Evolutionary conservation across 352 stramenopile species (phyloP).

Genomic region (Globisporangium uncinulatum): DNA sequence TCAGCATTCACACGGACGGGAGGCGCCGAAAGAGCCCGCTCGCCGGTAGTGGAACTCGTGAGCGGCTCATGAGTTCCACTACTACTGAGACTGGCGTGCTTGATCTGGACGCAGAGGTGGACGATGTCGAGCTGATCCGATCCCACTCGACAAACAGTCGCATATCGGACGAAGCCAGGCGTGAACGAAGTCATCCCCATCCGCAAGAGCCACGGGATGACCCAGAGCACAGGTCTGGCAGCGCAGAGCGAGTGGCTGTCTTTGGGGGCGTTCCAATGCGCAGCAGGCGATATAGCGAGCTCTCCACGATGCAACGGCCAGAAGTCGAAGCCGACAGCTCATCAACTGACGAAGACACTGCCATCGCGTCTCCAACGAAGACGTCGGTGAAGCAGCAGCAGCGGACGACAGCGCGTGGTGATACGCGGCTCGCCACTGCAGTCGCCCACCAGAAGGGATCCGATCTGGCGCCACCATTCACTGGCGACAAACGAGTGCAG

Average conservation of each 20-base stretch:
- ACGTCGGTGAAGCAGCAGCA: neutral
- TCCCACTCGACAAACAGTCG: constrained; percentile 9
- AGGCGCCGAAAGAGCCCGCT: too few species aligned
- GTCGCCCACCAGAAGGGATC: too few species aligned
- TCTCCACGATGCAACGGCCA: neutral
- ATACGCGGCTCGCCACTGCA: too few species aligned
- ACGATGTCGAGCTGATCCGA: neutral
- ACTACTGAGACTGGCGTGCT: too few species aligned
- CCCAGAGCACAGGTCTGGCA: neutral
- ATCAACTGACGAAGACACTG: constrained; percentile 1
- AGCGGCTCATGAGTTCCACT: too few species aligned
- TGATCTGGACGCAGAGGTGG: constrained; percentile 1
- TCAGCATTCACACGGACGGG: too few species aligned
- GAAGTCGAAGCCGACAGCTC: constrained; percentile 5
- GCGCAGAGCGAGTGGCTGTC: constrained; percentile 4
- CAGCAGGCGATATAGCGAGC: neutral
- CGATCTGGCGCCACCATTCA: too few species aligned
- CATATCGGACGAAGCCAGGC: constrained; percentile 3
- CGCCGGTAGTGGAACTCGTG: too few species aligned
- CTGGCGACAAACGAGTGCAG: neutral
- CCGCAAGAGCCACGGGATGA: neutral
- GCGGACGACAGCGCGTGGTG: too few species aligned
- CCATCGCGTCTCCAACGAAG: too few species aligned
- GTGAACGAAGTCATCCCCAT: neutral
- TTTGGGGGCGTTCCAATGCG: constrained; percentile 41